Percentiles rank a stretch among this genome's conserved stretches.
Conservation (phyloP, 73 alveolate genomes). For the Tetrahymena malaccensis region DNA sequence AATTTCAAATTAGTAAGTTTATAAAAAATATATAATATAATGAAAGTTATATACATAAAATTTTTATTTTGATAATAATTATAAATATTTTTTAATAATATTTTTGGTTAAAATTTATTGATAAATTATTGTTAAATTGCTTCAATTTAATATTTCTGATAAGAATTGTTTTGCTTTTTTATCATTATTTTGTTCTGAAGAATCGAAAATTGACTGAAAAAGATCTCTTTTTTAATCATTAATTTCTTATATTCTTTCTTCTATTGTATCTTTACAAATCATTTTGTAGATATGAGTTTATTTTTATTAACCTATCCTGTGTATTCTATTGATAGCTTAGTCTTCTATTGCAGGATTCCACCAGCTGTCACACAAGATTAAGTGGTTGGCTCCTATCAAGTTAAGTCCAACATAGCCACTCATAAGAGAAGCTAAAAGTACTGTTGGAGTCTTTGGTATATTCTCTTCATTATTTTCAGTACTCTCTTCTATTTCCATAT, state of each 20-base stretch:
- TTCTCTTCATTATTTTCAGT: background rate
- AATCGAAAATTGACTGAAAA: background rate
- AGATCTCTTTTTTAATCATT: background rate
- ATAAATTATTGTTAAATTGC: too few relatives aligned
- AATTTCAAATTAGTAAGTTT: too few relatives aligned
- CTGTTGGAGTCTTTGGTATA: background rate
- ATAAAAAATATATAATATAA: too few relatives aligned
- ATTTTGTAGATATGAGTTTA: background rate
- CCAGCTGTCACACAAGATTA: slow-evolving; percentile 92
- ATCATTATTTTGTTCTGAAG: background rate
- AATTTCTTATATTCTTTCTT: background rate
- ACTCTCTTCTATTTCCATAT: background rate
- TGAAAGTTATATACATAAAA: too few relatives aligned
- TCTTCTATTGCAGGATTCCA: slow-evolving; percentile 55
- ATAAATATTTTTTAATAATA: too few relatives aligned
- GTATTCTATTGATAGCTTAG: slow-evolving; percentile 25
- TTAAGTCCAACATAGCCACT: slow-evolving; percentile 89
- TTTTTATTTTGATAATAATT: too few relatives aligned
- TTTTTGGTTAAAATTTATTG: too few relatives aligned
- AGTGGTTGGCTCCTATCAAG: slow-evolving; percentile 87
- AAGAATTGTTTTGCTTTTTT: background rate
- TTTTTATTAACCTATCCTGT: slow-evolving; percentile 5
- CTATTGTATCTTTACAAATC: background rate
- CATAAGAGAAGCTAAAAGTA: slow-evolving; percentile 49
- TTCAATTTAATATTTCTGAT: background rate